phyloP scores from a whole-genome alignment of 257 asterid genomes.

The Oldenlandia corymbosa region DNA sequence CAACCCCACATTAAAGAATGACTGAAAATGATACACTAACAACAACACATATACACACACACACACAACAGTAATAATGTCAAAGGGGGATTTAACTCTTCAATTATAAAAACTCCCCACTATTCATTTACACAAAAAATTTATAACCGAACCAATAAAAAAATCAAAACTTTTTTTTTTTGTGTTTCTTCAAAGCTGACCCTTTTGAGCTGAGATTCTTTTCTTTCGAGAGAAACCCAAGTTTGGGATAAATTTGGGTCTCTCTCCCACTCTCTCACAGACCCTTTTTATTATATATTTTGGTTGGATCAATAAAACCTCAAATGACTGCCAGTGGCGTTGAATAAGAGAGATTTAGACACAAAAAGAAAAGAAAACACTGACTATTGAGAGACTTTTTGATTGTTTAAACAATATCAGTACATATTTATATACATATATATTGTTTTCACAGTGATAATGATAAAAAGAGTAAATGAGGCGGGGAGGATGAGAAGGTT shows the following conservation, averaged over 20 bases:
- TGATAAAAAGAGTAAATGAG: background rate
- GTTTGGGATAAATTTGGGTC: slow-evolving; percentile 25
- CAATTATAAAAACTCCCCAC: slow-evolving; percentile 4
- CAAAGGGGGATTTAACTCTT: slow-evolving; percentile 2
- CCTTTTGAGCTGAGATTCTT: slow-evolving; percentile 43
- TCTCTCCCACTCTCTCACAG: slow-evolving; percentile 22
- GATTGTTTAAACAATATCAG: background rate
- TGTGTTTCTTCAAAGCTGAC: background rate
- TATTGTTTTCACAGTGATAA: background rate
- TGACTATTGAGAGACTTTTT: background rate
- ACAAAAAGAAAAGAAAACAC: no score
- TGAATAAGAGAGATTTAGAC: slow-evolving; percentile 40
- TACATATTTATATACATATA: background rate
- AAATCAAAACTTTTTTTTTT: slow-evolving; percentile 7
- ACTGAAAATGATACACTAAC: slow-evolving; percentile 54
- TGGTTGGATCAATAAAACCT: slow-evolving; percentile 37
- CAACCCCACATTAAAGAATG: slow-evolving; percentile 43
- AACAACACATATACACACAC: no score
- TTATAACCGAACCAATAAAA: no score
- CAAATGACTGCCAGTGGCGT: slow-evolving; percentile 26
- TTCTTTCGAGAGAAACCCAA: slow-evolving; percentile 47
- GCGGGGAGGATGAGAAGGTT: background rate
- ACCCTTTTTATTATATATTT: background rate
- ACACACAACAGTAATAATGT: slow-evolving; percentile 13
- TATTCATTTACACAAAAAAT: no score